phyloP scores from a whole-genome alignment of 2,329 filamentous ascomycete species.

The Beauveria scarabaeidicola region DNA sequence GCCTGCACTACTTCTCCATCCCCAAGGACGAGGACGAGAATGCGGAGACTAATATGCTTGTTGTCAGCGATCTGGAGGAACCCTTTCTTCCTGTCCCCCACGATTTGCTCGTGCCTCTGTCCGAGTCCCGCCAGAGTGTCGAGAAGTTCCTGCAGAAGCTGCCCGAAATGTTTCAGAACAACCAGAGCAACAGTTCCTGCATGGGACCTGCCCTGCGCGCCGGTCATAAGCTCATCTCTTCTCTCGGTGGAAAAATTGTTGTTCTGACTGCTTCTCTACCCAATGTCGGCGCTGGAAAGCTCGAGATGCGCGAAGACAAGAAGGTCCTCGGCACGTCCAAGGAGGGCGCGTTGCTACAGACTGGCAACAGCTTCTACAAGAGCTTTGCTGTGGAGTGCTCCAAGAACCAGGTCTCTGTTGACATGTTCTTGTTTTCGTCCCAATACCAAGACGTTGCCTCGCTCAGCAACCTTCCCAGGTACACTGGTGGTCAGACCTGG shows the following conservation, averaged over 20 bases:
- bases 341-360: slow-evolving; percentile 79
- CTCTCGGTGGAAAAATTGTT: slow-evolving; percentile 89
- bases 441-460: slow-evolving; percentile 97
- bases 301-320: slow-evolving; percentile 93
- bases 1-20: slow-evolving; percentile 92
- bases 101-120: slow-evolving; percentile 81
- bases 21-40: slow-evolving; percentile 81
- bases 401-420: slow-evolving; percentile 96
- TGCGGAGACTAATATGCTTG: slow-evolving; percentile 80
- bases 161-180: slow-evolving; percentile 94
- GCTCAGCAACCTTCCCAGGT: slow-evolving; percentile 87
- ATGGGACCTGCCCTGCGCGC: slow-evolving; percentile 91
- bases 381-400: slow-evolving; percentile 98
- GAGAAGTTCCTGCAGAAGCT: slow-evolving; percentile 86
- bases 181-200: slow-evolving; percentile 79
- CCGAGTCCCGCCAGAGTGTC: slow-evolving; percentile 82
- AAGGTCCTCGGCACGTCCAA: slow-evolving; percentile 90
- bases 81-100: slow-evolving; percentile 92
- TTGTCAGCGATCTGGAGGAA: slow-evolving; percentile 91
- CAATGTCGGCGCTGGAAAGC: slow-evolving; percentile 80
- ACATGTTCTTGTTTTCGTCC: slow-evolving; percentile 95
- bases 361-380: slow-evolving; percentile 95
- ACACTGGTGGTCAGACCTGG: slow-evolving; percentile 95
- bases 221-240: slow-evolving; percentile 90
- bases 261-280: slow-evolving; percentile 85